A percentile compares a stretch with the other conserved stretches of the same genome.
phyloP scores from a whole-genome alignment of 2,329 filamentous ascomycete species.

The Verticillium zaregamsianum region DNA sequence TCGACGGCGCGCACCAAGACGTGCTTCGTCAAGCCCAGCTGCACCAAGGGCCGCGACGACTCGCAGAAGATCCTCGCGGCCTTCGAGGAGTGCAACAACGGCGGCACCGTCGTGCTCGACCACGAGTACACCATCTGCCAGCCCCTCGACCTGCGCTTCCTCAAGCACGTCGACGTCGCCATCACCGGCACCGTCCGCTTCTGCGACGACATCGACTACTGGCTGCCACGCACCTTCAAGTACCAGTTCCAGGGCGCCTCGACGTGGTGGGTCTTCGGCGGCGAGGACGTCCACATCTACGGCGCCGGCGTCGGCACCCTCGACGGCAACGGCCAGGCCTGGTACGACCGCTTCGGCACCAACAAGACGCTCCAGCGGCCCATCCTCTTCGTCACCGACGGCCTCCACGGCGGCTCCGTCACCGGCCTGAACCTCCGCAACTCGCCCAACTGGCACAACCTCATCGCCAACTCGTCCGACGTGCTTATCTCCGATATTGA shows the following conservation, averaged over 20 bases:
- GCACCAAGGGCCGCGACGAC: slow-evolving; percentile 21
- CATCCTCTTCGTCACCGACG: slow-evolving; percentile 53
- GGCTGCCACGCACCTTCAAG: slow-evolving; percentile 60
- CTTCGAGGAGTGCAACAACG: slow-evolving; percentile 55
- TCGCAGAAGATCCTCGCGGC: slow-evolving; percentile 43
- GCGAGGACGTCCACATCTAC: slow-evolving; percentile 54
- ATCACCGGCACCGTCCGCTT: slow-evolving; percentile 54
- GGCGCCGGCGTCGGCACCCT: slow-evolving; percentile 42
- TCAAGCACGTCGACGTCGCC: slow-evolving; percentile 60
- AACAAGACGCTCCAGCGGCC: slow-evolving; percentile 55
- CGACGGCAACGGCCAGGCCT: slow-evolving; percentile 61
- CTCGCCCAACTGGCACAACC: slow-evolving; percentile 46
- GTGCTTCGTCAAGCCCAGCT: slow-evolving; percentile 19
- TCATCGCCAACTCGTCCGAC: slow-evolving; percentile 62
- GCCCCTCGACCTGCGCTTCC: slow-evolving; percentile 60
- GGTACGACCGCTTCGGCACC: slow-evolving; percentile 58
- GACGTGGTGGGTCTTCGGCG: slow-evolving; percentile 26
- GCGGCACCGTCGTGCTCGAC: slow-evolving; percentile 58
- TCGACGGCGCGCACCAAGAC: slow-evolving; percentile 17
- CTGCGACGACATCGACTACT: slow-evolving; percentile 64
- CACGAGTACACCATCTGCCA: slow-evolving; percentile 58
- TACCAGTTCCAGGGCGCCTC: slow-evolving; percentile 63
- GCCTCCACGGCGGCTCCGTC: slow-evolving; percentile 53
- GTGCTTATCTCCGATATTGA: slow-evolving; percentile 60
- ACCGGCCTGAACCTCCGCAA: slow-evolving; percentile 57